Evolutionary conservation across 768 basidiomycete genomes (phyloP), one percentile per base, ranked within the genome.

Genomic region (Suillus subaureus): DNA sequence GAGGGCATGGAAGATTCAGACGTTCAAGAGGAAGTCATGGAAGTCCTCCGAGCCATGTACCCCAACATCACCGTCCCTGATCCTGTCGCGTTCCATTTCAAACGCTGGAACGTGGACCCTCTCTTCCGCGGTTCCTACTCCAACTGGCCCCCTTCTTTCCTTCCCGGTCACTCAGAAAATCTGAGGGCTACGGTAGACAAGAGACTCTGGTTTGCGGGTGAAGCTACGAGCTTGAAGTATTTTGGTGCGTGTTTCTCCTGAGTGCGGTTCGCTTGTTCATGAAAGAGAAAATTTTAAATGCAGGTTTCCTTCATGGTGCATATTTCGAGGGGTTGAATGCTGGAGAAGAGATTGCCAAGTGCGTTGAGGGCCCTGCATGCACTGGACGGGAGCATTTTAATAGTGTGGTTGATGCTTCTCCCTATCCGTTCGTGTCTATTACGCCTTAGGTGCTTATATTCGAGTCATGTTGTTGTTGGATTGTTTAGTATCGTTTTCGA

Each of bases 141-240:
- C 26, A 91, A 89, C 66, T 91, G 89, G 89, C 89, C 88, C 0
- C 80, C 90, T 0, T 81, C 86, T 4, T 89, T 89, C 67, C 73
- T 84, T 13, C 80, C 79, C 18, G 77, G 74, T 11, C 86, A 89
- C 61, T 80, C 85, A n/a, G 76, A 82, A 33, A 88, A 89, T 69
- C 69, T 89, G 56, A 80, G 84, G 64, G 85, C 86, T 6, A 87
- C 85, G 26, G 77, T 89, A 21, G 77, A 76, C 6, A 67, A 75
- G 42, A 77, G 80, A 12, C 77, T 90, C 21, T 89, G 84, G 81
- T 90, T 89, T 67, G 83, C 87, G 0, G 88, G 88, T 4, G 88
- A 90, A 71, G 87, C 83, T 9, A 88, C 84, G 13, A 88, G 83
- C 63, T 73, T 79, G 58, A 79, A 84, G 67, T 85, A 86, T 75